Percentiles rank a stretch among this genome's conserved stretches.
Evolutionary conservation across 1,284 basidiomycete genomes (phyloP).

Genomic region (Tremellales sp.): DNA sequence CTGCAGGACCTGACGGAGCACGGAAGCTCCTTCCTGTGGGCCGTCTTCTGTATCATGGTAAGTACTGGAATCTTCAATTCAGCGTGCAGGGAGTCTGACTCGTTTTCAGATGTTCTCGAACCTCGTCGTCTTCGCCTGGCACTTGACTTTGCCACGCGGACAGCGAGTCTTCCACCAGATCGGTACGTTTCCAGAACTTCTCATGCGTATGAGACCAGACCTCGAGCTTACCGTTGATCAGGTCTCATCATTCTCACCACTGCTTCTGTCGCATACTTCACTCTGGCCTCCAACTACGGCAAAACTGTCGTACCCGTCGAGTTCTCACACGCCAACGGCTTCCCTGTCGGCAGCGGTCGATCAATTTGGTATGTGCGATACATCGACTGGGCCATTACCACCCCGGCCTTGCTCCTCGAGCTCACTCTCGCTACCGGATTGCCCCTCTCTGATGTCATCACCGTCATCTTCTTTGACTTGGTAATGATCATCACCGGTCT

Average conservation of each 20-base stretch:
- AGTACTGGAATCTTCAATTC: slow-evolving; percentile 48
- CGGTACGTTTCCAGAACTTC: slow-evolving; percentile 43
- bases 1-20: slow-evolving; percentile 21
- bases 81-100: too few species aligned
- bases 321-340: slow-evolving; percentile 48
- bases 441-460: slow-evolving; percentile 56
- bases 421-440: slow-evolving; percentile 56
- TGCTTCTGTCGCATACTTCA: slow-evolving; percentile 52
- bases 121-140: slow-evolving; percentile 49
- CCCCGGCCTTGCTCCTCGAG: slow-evolving; percentile 56
- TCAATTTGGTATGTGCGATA: slow-evolving; percentile 57
- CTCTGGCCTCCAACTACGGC: slow-evolving; percentile 61
- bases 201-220: not conserved
- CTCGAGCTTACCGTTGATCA: too few species aligned
- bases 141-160: slow-evolving; percentile 48
- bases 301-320: slow-evolving; percentile 54
- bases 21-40: too few species aligned
- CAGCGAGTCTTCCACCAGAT: slow-evolving; percentile 55
- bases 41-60: slow-evolving; percentile 55
- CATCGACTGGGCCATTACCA: slow-evolving; percentile 58
- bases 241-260: slow-evolving; percentile 39
- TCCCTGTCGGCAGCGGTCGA: slow-evolving; percentile 45
- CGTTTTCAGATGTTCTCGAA: slow-evolving; percentile 49
- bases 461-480: slow-evolving; percentile 56
- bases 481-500: slow-evolving; percentile 56